phyloP scores from a whole-genome alignment of 495 filamentous ascomycete species.

The Lasiosphaeriaceae sp. region DNA sequence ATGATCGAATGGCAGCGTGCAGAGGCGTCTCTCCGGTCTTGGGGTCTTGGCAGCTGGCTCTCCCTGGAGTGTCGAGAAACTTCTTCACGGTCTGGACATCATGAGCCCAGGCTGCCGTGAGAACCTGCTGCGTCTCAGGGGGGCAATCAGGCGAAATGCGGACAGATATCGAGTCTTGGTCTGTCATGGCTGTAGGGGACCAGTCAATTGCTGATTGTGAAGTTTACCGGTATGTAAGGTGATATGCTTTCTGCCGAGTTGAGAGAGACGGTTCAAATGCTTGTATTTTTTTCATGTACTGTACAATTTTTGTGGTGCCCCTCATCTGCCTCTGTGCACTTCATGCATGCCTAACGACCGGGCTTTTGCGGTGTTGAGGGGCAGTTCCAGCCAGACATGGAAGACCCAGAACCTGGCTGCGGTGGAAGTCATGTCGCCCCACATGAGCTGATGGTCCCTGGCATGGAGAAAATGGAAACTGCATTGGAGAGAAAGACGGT shows the following conservation, averaged over 20 bases:
- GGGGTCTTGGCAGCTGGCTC: conserved; percentile 74
- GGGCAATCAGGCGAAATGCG: conserved; percentile 47
- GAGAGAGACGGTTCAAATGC: no score
- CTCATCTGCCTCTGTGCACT: background rate
- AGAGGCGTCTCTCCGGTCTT: conserved; percentile 83
- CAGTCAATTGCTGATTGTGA: background rate
- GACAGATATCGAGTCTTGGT: conserved; percentile 37
- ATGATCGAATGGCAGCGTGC: conserved; percentile 85
- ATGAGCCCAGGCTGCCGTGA: conserved; percentile 81
- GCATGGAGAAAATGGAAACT: no score
- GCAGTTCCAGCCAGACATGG: background rate
- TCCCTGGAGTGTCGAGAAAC: conserved; percentile 60
- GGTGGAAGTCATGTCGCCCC: no score
- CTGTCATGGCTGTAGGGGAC: conserved; percentile 14
- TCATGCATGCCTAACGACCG: background rate
- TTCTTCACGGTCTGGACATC: conserved; percentile 68
- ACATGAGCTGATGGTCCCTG: no score
- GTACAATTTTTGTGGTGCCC: no score
- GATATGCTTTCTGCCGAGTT: no score
- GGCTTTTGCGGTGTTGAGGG: background rate
- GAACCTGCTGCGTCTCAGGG: conserved; percentile 50
- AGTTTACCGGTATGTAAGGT: no score
- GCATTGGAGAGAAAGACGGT: no score
- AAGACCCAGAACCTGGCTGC: no score
- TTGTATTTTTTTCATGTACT: no score